Evolutionary conservation across 129 eudicot species (phyloP).

Genomic region (Chrysanthemum seticuspe): DNA sequence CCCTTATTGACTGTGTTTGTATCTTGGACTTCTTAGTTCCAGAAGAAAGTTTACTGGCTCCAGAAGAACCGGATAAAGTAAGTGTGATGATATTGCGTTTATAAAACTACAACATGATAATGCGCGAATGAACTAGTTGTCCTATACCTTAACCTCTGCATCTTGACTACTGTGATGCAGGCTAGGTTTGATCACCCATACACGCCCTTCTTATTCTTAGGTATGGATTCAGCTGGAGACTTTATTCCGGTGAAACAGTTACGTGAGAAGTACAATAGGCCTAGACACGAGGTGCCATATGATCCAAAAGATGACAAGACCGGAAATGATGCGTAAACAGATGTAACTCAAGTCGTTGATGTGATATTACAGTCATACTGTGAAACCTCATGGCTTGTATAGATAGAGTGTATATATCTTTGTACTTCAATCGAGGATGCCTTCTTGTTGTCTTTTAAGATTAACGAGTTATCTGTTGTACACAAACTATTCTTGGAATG

Average conservation of each 20-base stretch:
- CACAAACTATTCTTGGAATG: background rate
- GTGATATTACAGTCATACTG: constrained; percentile 12
- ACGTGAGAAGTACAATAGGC: constrained; percentile 83
- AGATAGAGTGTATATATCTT: constrained; percentile 19
- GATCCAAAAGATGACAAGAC: constrained; percentile 58
- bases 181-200: constrained; percentile 90
- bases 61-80: constrained; percentile 73
- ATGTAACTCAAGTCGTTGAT: constrained; percentile 19
- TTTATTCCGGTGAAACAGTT: constrained; percentile 89
- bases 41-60: constrained; percentile 79
- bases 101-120: constrained; percentile 1
- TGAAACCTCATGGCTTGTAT: constrained; percentile 19
- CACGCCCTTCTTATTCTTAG: constrained; percentile 73
- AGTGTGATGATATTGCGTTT: constrained; percentile 18
- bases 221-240: constrained; percentile 89
- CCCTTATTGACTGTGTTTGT: constrained; percentile 3
- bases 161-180: constrained; percentile 36
- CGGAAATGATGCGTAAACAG: constrained; percentile 41
- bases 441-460: constrained; percentile 7
- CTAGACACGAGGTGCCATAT: constrained; percentile 81
- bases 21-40: constrained; percentile 56
- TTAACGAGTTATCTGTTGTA: background rate
- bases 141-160: constrained; percentile 4
- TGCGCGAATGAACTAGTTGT: background rate
- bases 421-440: constrained; percentile 17